Percentiles rank a stretch among this genome's conserved stretches.
Conservation (phyloP, 352 stramenopile genomes). For the Globisporangium barbulae region DNA sequence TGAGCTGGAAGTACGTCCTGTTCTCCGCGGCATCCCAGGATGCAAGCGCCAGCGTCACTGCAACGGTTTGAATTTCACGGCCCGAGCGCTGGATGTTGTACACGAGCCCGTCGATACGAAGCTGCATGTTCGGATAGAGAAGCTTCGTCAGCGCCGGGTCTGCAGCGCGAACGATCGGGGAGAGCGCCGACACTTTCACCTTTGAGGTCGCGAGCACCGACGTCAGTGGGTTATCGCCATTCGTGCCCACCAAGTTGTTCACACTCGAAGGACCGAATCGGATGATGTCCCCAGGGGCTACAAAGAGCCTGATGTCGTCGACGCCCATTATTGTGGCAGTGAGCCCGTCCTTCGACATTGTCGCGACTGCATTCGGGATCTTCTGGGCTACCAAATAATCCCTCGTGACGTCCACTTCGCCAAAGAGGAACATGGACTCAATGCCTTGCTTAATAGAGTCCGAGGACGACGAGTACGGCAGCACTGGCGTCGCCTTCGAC, state of each 20-base stretch:
- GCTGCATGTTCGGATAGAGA: conserved; percentile 73
- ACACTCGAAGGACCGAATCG: conserved; percentile 45
- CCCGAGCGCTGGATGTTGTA: conserved; percentile 89
- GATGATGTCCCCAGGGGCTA: conserved; percentile 61
- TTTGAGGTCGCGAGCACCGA: conserved; percentile 41
- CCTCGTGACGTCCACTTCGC: conserved; percentile 63
- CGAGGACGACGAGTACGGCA: conserved; percentile 57
- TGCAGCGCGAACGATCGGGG: conserved; percentile 39
- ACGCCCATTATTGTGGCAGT: conserved; percentile 43
- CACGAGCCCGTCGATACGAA: conserved; percentile 86
- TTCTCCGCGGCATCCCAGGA: conserved; percentile 24
- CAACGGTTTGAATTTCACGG: conserved; percentile 87
- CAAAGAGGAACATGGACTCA: conserved; percentile 73
- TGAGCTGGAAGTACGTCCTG: conserved; percentile 34
- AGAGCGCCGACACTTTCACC: conserved; percentile 37
- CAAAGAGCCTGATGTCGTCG: conserved; percentile 60
- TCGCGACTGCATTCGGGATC: conserved; percentile 53
- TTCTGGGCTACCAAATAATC: conserved; percentile 47
- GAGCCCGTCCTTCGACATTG: conserved; percentile 47
- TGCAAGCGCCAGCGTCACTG: conserved; percentile 28
- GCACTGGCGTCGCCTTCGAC: conserved; percentile 33
- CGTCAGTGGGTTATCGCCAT: conserved; percentile 62
- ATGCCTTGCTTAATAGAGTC: conserved; percentile 68
- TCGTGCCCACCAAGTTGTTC: conserved; percentile 50
- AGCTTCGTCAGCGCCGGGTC: conserved; percentile 34